Conservation (phyloP, 139 green algal species). For the Picochlorum costavermella region DNA sequence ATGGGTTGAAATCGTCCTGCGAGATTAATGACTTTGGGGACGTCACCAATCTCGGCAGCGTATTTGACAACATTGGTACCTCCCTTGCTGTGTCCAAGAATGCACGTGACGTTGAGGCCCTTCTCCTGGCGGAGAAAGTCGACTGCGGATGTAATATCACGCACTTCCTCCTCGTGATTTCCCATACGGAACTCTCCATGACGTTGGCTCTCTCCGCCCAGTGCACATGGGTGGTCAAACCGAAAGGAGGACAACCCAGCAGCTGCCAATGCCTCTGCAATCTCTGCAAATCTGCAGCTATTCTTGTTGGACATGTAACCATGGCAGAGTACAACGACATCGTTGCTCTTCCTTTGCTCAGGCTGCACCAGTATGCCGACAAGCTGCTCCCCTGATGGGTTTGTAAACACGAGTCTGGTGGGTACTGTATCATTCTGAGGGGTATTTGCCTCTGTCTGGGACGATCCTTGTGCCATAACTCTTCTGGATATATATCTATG, state of each 20-base stretch:
- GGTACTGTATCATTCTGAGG: too few species aligned
- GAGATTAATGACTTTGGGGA: slow-evolving; percentile 26
- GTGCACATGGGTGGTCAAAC: slow-evolving; percentile 27
- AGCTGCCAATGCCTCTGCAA: slow-evolving; percentile 15
- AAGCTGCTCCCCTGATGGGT: slow-evolving; percentile 20
- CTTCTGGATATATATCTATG: too few species aligned
- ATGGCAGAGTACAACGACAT: slow-evolving; percentile 30
- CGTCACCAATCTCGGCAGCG: background rate
- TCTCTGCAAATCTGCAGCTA: slow-evolving; percentile 24
- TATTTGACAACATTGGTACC: slow-evolving; percentile 28
- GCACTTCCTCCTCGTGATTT: slow-evolving; percentile 28
- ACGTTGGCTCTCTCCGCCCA: slow-evolving; percentile 12
- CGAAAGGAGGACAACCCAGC: slow-evolving; percentile 19
- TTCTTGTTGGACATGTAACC: slow-evolving; percentile 25
- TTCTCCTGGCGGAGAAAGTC: slow-evolving; percentile 7
- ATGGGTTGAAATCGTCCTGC: slow-evolving; percentile 16
- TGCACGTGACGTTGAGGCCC: slow-evolving; percentile 14
- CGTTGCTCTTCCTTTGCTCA: background rate
- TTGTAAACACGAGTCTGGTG: slow-evolving; percentile 11
- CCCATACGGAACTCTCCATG: slow-evolving; percentile 27
- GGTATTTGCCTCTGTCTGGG: too few species aligned
- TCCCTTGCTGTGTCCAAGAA: slow-evolving; percentile 28
- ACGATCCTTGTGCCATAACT: too few species aligned
- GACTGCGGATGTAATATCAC: slow-evolving; percentile 18
- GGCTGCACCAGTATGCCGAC: slow-evolving; percentile 11